Base-by-base conservation (phyloP, 2,329 filamentous ascomycete genomes). In the Aspergillus pseudotamarii region DNA sequence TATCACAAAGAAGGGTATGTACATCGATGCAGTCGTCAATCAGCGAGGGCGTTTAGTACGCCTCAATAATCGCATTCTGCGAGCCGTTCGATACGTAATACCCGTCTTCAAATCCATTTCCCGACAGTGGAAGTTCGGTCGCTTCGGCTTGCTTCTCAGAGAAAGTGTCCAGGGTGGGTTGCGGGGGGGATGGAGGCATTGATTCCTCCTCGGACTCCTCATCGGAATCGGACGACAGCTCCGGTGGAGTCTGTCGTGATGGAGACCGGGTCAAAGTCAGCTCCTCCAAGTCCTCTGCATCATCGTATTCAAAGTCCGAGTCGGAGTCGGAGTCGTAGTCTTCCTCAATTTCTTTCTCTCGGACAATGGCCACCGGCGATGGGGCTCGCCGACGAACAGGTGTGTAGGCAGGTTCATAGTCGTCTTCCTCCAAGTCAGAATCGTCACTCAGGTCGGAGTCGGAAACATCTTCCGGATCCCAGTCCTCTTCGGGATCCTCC, bases 401-500 rank as follows among this genome's bases (percentile, higher is more conserved):
- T 14, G 69, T 65, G 58, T 68, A 59, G 19, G 85, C 84, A 63
- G 82, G 68, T 57, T 73, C 68, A 53, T 74, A 72, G 23, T 75
- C 74, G 16, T 73, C 72, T 26, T 75, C 75, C 6, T 73, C 72
- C 32, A 68, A 84, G 69, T 88, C 86, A 54, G 79, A 82, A 72
- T 84, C 83, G 62, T 86, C 84, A 68, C 84, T 84, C 72, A 82
- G 78, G 43, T 84, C 82, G 10, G 79, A 83, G 64, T 86, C 85
- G 16, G 74, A 78, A 68, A 86, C 85, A 68, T 91, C 88, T 69
- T 91, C 88, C 68, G 84, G 85, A 66, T 88, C 83, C 82, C 86
- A 89, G 69, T 93, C 89, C 65, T 92, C 88, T 76, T 92, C 88
- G 58, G 86, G 81, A 68, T 92, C 89, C 79, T 94, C 91, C 64